Base-by-base conservation (phyloP, 305 asterid species). In the Fraxinus dipetala region DNA sequence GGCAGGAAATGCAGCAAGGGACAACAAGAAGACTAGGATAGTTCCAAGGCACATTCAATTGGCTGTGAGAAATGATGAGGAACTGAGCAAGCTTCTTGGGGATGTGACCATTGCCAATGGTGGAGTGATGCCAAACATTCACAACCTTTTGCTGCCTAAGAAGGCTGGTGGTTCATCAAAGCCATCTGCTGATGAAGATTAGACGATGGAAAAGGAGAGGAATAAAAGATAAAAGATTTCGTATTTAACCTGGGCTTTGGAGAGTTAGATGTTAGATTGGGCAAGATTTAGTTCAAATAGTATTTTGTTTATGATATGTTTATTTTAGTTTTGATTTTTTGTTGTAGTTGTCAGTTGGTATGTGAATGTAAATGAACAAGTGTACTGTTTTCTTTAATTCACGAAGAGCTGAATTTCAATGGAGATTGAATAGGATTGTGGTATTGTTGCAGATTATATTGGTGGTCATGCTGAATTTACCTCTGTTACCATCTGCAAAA, bases 81-180 rank as follows among this genome's bases (percentile, higher is more conserved):
- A 78, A 35, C 63, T 78, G 61, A 78, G 81, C 43, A 78, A 78
- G 81, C 81, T 78, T 61, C 75, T 78, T 30, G 81, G 81, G 43
- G 81, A 78, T 34, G 81, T 78, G 75, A 78, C 81, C 7, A 78
- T 78, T 78, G 81, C 81, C 2, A 78, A 61, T 38, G 81, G 81
- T 36, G 81, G 81, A 14, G 81, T 78, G 61, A 78, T 78, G 81
- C 81, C 81, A 4, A 78, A 78, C 36, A 78, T 78, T 32, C 81
- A 78, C 75, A 78, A 78, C 75, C 81, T 78, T 34, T 35, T 78
- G 75, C 75, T 78, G 32, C 81, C 81, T 31, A 78, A 78, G 75
- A 78, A 78, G 32, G 56, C 75, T 16, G 80, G 80, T 54, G 80
- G 80, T 36, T 59, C 81, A 56, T 78, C 81, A 56, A 78, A 78